Percentiles rank a stretch among this genome's conserved stretches.
These are phyloP conservation scores for Colletotrichum melonis DNA, from an alignment of 2,329 filamentous ascomycete species.

Conservation along the genomic window DNA sequence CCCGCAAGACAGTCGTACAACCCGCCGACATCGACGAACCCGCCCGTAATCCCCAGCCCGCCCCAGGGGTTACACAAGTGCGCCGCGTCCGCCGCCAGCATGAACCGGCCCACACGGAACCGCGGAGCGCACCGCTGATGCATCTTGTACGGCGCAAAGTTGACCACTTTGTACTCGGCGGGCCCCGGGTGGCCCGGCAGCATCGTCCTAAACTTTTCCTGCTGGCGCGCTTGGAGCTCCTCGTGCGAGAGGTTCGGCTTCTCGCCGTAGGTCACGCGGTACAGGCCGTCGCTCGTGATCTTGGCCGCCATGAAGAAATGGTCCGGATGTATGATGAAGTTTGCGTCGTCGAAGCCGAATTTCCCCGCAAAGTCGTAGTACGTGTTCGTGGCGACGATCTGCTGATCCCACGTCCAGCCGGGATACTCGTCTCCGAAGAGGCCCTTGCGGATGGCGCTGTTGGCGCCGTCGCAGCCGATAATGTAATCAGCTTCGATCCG, in stretches of 20 bases:
- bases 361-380: conserved; percentile 69
- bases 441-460: conserved; percentile 57
- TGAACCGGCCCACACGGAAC: conserved; percentile 67
- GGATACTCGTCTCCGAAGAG: conserved; percentile 68
- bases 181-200: conserved; percentile 70
- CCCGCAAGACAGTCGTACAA: conserved; percentile 68
- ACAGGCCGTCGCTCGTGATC: conserved; percentile 69
- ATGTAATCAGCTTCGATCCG: conserved; percentile 62
- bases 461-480: conserved; percentile 67
- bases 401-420: conserved; percentile 68
- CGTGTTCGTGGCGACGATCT: conserved; percentile 73
- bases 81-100: conserved; percentile 71
- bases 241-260: conserved; percentile 61
- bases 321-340: conserved; percentile 71
- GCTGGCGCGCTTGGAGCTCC: conserved; percentile 63
- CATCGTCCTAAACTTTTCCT: conserved; percentile 66
- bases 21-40: conserved; percentile 72
- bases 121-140: conserved; percentile 69
- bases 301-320: conserved; percentile 72
- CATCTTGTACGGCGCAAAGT: conserved; percentile 69
- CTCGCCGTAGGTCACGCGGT: conserved; percentile 74
- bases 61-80: conserved; percentile 68
- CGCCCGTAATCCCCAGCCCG: conserved; percentile 71
- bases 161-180: conserved; percentile 65
- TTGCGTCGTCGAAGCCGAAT: conserved; percentile 65